Base-by-base conservation (phyloP, 306 rosid genomes). In the Oxytropis ochrocephala region DNA sequence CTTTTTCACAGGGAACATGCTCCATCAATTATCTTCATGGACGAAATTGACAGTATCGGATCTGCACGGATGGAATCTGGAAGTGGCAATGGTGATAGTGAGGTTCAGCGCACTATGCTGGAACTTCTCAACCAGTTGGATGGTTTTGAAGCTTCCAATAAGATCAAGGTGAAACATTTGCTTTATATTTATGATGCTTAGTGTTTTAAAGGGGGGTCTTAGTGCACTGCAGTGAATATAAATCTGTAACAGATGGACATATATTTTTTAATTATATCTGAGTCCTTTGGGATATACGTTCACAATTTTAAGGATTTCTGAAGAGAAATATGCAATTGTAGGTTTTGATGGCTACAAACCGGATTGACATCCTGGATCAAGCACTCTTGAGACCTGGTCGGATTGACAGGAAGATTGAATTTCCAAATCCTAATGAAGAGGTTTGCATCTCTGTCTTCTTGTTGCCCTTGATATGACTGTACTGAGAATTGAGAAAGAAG, bases 1-100 rank as follows among this genome's bases (percentile, higher is more conserved):
- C 9, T 41, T 39, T 74, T 56, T 73, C 36, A 11, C 83, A 95
- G 99, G 86, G 99, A 95, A 82, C 99, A 95, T 75, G 99, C 99
- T 11, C 99, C 99, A 42, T 95, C 99, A 14, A 95, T 95, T 56
- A 95, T 95, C 70, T 95, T 95, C 74, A 95, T 95, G 99, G 99
- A 95, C 61, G 99, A 95, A 83, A 95, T 95, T 6, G 99, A 95
- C 74, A 95, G 99, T 48, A 95, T 95, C 71, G 99, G 99, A 61
- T 95, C 99, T 78, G 96, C 99, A 63, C 89, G 99, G 44, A 95
- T 95, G 99, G 99, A 95, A 78, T 95, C 99, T 75, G 99, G 99
- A 49, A 95, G 99, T 80, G 99, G 99, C 51, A 95, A 95, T 75
- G 99, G 99, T 61, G 99, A 95, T 54, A 95, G 99, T 72, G 99